Percentiles rank a stretch among this genome's conserved stretches.
These are phyloP conservation scores for Melanogaster broomeanus DNA, from an alignment of 768 basidiomycete species.

Conservation along the genomic window DNA sequence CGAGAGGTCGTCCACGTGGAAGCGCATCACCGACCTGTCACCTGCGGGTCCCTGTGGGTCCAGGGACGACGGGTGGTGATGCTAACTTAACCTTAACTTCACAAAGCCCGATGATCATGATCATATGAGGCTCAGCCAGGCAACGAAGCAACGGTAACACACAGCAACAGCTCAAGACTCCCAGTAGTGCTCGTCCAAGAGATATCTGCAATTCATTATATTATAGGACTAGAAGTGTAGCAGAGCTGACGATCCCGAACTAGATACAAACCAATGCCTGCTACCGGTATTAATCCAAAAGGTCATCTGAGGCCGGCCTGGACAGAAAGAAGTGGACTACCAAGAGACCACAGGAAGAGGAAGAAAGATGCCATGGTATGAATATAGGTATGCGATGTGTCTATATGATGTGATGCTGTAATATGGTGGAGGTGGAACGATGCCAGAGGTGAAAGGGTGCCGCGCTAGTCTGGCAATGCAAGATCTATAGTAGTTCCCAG, in stretches of 20 bases:
- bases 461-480: conserved; percentile 16
- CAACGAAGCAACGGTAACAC: neutral
- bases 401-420: conserved; percentile 31
- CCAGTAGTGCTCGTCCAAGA: too few relatives aligned
- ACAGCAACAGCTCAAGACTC: too few relatives aligned
- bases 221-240: conserved; percentile 21
- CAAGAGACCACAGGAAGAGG: conserved; percentile 16
- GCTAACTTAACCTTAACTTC: too few relatives aligned
- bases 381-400: conserved; percentile 36
- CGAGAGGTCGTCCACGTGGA: too few relatives aligned
- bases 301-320: conserved; percentile 17
- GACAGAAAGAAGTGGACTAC: conserved; percentile 5
- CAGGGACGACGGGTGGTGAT: neutral
- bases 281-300: conserved; percentile 8
- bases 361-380: conserved; percentile 34
- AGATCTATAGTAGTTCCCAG: conserved; percentile 26
- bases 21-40: too few relatives aligned
- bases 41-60: too few relatives aligned
- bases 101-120: too few relatives aligned
- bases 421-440: conserved; percentile 18
- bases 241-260: conserved; percentile 4
- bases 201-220: conserved; percentile 19
- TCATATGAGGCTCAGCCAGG: too few relatives aligned
- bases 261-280: conserved; percentile 22
- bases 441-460: conserved; percentile 15